phyloP scores from a whole-genome alignment of 2,329 filamentous ascomycete species.

The Sclerotinia subarctica region DNA sequence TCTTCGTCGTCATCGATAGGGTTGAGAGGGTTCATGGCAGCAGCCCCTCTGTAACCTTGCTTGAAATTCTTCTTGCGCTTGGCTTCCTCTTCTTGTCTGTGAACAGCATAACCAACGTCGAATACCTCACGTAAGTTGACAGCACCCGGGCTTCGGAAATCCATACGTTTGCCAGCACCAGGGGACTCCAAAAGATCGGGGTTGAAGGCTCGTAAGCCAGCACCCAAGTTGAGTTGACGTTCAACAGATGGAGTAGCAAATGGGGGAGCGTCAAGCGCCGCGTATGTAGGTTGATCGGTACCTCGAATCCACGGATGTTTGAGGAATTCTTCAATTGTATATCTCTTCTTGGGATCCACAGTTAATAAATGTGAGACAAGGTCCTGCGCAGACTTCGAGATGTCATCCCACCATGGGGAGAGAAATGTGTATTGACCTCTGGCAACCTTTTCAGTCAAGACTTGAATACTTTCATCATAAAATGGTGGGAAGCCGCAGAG shows the following conservation, averaged over 20 bases:
- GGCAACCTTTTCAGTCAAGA: constrained; percentile 95
- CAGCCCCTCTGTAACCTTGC: constrained; percentile 63
- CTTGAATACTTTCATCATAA: constrained; percentile 96
- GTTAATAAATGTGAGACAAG: constrained; percentile 89
- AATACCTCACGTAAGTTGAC: constrained; percentile 97
- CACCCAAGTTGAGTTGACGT: constrained; percentile 33
- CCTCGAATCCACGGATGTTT: constrained; percentile 89
- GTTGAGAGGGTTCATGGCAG: constrained; percentile 64
- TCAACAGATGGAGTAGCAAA: constrained; percentile 62
- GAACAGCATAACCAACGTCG: constrained; percentile 96
- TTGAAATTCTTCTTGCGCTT: constrained; percentile 84
- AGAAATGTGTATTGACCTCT: constrained; percentile 96
- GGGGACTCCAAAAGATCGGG: constrained; percentile 54
- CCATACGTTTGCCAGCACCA: constrained; percentile 65
- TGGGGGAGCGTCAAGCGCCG: constrained; percentile 66
- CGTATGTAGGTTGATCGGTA: constrained; percentile 63
- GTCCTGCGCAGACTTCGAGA: constrained; percentile 91
- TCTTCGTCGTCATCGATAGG: constrained; percentile 62
- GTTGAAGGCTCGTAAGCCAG: constrained; percentile 52
- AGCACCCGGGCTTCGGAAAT: constrained; percentile 93
- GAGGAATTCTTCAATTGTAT: constrained; percentile 88
- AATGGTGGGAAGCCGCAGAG: constrained; percentile 98
- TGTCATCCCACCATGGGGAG: constrained; percentile 99
- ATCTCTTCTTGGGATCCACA: constrained; percentile 92
- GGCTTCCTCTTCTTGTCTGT: constrained; percentile 91